Conservation (phyloP, 352 stramenopile genomes). For the Phytophthora agathidicida region DNA sequence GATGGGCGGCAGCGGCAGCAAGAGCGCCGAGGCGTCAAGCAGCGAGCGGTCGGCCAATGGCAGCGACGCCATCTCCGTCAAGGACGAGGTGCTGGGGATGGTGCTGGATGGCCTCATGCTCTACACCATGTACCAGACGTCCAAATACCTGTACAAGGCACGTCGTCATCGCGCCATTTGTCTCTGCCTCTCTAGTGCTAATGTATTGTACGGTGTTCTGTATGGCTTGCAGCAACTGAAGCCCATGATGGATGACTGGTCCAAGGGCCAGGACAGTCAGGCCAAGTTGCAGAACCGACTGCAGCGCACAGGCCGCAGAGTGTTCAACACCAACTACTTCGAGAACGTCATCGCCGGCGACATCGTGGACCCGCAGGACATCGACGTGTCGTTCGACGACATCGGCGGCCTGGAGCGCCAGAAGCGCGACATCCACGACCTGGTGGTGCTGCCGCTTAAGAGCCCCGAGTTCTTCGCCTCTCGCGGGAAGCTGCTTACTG, state of each 20-base stretch:
- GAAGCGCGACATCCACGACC: conserved; percentile 96
- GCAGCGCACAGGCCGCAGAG: conserved; percentile 58
- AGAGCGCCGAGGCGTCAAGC: conserved; percentile 43
- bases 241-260: conserved; percentile 86
- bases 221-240: conserved; percentile 56
- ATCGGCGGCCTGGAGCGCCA: conserved; percentile 96
- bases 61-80: conserved; percentile 32
- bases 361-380: conserved; percentile 94
- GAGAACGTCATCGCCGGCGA: conserved; percentile 93
- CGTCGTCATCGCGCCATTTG: background rate
- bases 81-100: conserved; percentile 75
- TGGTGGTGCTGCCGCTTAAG: conserved; percentile 94
- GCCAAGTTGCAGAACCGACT: conserved; percentile 80
- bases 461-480: conserved; percentile 92
- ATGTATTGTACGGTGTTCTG: background rate
- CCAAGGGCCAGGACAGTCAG: conserved; percentile 59
- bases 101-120: conserved; percentile 82
- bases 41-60: conserved; percentile 8
- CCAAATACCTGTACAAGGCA: conserved; percentile 88
- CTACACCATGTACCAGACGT: conserved; percentile 82
- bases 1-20: conserved; percentile 71
- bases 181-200: background rate
- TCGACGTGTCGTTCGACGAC: conserved; percentile 93
- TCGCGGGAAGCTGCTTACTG: conserved; percentile 84
- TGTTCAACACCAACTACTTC: conserved; percentile 87